Evolutionary conservation across 108 stramenopile genomes (phyloP).

Genomic region (Pseudonitzschia multistriata): DNA sequence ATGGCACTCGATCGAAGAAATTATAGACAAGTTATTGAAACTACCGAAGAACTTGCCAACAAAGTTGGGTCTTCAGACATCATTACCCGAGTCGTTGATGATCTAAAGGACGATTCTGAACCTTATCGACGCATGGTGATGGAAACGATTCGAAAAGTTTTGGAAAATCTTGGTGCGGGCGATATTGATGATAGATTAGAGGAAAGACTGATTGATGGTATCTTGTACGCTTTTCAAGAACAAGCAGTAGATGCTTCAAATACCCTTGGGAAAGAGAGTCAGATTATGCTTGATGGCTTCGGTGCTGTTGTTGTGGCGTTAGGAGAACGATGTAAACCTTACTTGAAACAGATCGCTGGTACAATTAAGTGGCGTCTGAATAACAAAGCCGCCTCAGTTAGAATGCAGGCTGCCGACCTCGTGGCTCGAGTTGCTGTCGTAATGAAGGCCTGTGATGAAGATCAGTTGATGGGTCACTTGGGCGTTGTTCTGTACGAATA

Average conservation of each 20-base stretch:
- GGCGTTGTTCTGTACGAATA: constrained; percentile 99
- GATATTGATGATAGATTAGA: constrained; percentile 97
- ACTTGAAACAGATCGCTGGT: constrained; percentile 96
- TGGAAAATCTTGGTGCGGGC: constrained; percentile 91
- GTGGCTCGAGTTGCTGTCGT: constrained; percentile 97
- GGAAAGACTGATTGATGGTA: constrained; percentile 97
- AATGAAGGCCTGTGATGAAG: constrained; percentile 97
- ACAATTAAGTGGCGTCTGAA: constrained; percentile 99
- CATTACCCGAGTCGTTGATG: constrained; percentile 94
- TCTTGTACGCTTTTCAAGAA: constrained; percentile 98
- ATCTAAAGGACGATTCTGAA: constrained; percentile 99
- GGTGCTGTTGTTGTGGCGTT: constrained; percentile 96
- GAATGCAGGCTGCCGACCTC: constrained; percentile 99
- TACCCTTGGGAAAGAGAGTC: constrained; percentile 66
- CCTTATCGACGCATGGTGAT: constrained; percentile 99
- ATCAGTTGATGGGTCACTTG: constrained; percentile 97
- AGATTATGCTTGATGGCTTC: constrained; percentile 96
- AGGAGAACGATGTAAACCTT: constrained; percentile 95
- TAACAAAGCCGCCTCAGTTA: constrained; percentile 95
- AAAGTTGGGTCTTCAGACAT: constrained; percentile 98
- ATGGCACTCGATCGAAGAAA: constrained; percentile 98
- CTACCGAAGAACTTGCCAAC: constrained; percentile 97
- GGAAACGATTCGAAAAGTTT: constrained; percentile 92
- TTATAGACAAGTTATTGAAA: constrained; percentile 97
- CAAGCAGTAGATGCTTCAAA: constrained; percentile 85